Conservation (phyloP, 2,329 filamentous ascomycete species). For the Thermochaetoides dissita region DNA sequence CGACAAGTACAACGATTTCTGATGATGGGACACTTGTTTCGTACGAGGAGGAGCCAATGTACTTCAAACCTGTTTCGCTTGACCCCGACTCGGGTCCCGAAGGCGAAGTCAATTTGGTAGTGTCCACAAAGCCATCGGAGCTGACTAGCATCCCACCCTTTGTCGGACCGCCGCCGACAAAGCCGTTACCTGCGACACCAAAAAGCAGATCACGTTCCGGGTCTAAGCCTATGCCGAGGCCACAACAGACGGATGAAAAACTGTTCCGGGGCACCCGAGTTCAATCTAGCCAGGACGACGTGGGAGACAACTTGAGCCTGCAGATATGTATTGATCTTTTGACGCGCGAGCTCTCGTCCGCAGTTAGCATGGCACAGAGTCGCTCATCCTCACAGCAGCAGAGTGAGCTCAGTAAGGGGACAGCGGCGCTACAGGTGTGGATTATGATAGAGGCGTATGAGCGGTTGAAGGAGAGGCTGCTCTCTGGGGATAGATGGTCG, state of each 20-base stretch:
- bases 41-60: slow-evolving; percentile 32
- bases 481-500: slow-evolving; percentile 13
- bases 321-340: slow-evolving; percentile 39
- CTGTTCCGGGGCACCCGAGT: no score
- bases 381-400: not conserved
- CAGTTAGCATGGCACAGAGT: slow-evolving; percentile 15
- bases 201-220: no score
- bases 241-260: no score
- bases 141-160: slow-evolving; percentile 15
- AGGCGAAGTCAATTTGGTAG: no score
- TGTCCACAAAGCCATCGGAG: no score
- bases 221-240: no score
- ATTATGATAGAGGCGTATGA: slow-evolving; percentile 48
- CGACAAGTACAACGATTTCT: slow-evolving; percentile 17
- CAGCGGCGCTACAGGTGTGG: slow-evolving; percentile 36
- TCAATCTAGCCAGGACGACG: not conserved
- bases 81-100: slow-evolving; percentile 15
- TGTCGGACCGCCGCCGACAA: not conserved
- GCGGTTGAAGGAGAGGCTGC: slow-evolving; percentile 33
- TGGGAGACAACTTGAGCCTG: slow-evolving; percentile 27
- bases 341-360: slow-evolving; percentile 33
- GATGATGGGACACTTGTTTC: slow-evolving; percentile 33
- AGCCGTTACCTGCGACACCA: not conserved
- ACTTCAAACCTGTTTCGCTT: slow-evolving; percentile 32
- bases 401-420: slow-evolving; percentile 15